Base-by-base conservation (phyloP, 768 basidiomycete species). In the Dendrothele bispora region DNA sequence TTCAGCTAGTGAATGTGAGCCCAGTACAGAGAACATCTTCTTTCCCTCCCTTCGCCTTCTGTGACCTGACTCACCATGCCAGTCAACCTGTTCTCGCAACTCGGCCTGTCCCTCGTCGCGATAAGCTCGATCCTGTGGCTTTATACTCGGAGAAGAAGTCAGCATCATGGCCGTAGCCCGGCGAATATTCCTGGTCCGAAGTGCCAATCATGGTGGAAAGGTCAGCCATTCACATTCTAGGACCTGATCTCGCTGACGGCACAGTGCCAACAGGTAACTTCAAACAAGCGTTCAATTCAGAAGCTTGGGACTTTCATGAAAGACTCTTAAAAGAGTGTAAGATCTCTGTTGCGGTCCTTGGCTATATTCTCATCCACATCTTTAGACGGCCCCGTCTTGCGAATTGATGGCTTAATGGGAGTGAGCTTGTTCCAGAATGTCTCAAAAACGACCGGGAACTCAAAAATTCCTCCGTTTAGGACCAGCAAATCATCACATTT, bases 201-300 rank as follows among this genome's bases (percentile, higher is more conserved):
- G 20, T 20, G 26, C n/a, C 26, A 43, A 17, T 43, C 42, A 30
- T 43, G 42, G 42, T 43, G 25, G 25, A 17, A n/a, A 15, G 42
- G 42, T 43, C 15, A 43, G 18, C 18, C 7, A 27, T 4, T 12
- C 11, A 14, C 17, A 5, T 20, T 21, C 12, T 2, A 12, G 5
- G 8, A 21, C 29, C 3, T 32, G 14, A n/a, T 42, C 27, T 15
- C n/a, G n/a, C 6, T 43, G 6, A 28, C 21, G 12, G 22, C 5
- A 27, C 28, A n/a, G 15, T 18, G 14, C 25, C 18, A n/a, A 27
- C 11, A 43, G 42, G 42, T 20, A 30, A 29, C 12, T 30, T 43
- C 6, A 5, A 21, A 3, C 42, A 43, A 21, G 7, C 32, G 29
- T 27, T n/a, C 17, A 43, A 32, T 43, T 21, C 42, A 29, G 22